A percentile compares a stretch with the other conserved stretches of the same genome.
These are phyloP conservation scores for Periconia sp. DNA, from an alignment of 2,329 filamentous ascomycete species.

Conservation along the genomic window DNA sequence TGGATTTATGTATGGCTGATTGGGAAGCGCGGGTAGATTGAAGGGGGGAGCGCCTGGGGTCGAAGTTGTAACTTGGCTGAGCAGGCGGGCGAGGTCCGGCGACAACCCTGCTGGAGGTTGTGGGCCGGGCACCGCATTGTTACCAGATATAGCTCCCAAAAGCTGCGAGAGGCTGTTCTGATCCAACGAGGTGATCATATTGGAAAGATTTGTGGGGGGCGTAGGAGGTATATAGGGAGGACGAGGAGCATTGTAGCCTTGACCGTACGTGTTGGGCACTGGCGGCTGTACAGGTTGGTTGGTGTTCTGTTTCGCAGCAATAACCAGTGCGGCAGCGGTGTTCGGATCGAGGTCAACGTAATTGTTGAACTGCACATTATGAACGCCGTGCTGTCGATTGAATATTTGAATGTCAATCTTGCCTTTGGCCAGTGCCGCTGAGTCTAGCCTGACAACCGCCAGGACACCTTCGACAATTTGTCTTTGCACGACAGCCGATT, in stretches of 20 bases:
- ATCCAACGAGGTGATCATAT: conserved; percentile 68
- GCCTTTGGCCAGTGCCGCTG: conserved; percentile 66
- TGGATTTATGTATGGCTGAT: conserved; percentile 38
- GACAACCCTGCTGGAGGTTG: conserved; percentile 40
- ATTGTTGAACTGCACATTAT: conserved; percentile 81
- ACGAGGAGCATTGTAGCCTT: conserved; percentile 4
- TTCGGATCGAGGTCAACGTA: conserved; percentile 80
- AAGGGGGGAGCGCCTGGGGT: conserved; percentile 27
- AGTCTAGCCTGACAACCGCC: conserved; percentile 77
- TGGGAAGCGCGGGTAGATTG: conserved; percentile 19
- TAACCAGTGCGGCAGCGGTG: conserved; percentile 78
- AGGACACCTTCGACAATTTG: conserved; percentile 88
- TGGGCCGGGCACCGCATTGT: conserved; percentile 40
- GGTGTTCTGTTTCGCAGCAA: conserved; percentile 64
- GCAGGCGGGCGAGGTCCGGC: conserved; percentile 42
- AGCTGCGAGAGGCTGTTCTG: conserved; percentile 70
- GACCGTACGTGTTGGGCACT: conserved; percentile 14
- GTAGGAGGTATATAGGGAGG: conserved; percentile 26
- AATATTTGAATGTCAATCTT: conserved; percentile 85
- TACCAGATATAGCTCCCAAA: conserved; percentile 58
- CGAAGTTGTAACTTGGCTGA: conserved; percentile 36
- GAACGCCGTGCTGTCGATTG: conserved; percentile 72
- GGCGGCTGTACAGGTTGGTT: conserved; percentile 35
- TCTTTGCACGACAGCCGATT: conserved; percentile 77
- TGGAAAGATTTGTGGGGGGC: conserved; percentile 57